Base-by-base conservation (phyloP, 2,329 filamentous ascomycete species). In the Trichoderma gracile region DNA sequence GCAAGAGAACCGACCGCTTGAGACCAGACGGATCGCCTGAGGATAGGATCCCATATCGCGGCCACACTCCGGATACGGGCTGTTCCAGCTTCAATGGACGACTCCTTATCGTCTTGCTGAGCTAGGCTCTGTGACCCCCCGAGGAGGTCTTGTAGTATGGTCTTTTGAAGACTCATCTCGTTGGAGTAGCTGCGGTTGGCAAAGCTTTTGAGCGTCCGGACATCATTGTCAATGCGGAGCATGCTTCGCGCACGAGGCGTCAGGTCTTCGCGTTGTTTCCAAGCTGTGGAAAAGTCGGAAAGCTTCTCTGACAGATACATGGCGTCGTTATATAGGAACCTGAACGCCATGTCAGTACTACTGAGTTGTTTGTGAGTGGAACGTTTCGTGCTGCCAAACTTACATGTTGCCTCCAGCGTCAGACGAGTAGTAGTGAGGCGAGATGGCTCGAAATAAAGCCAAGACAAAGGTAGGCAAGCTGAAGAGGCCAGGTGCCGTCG, bases 391-490 rank as follows among this genome's bases (percentile, higher is more conserved):
- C 5, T 50, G 19, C 15, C 7, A 43, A 19, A 67, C 84, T 73
- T 76, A 88, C 87, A 90, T 89, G 69, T 86, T 89, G 25, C 87
- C 87, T 25, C 83, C 84, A 15, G 79, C 77, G 45, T 86, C 81
- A 15, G 85, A 79, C 0, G 85, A 81, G 73, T 95, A 95, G 71
- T 90, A 91, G 64, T 89, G 85, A 0, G 89, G 86, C 5, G 91
- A 89, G 2, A 92, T 86, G 3, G 91, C 90, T 56, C 91, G 83
- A 74, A 93, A 95, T 77, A 93, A 86, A n/a, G 90, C 90, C 49
- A 95, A 78, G 1, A 88, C 82, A 19, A 92, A 83, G 0, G 87
- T 89, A 1, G 91, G 91, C 3, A 95, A 77, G 42, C 82, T 83
- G 71, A 92, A 92, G 0, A 95, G 79, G 0, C 88, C 90, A 8